Percentiles rank a stretch among this genome's conserved stretches.
Conservation (phyloP, 352 stramenopile genomes). For the Pythium aquatile region DNA sequence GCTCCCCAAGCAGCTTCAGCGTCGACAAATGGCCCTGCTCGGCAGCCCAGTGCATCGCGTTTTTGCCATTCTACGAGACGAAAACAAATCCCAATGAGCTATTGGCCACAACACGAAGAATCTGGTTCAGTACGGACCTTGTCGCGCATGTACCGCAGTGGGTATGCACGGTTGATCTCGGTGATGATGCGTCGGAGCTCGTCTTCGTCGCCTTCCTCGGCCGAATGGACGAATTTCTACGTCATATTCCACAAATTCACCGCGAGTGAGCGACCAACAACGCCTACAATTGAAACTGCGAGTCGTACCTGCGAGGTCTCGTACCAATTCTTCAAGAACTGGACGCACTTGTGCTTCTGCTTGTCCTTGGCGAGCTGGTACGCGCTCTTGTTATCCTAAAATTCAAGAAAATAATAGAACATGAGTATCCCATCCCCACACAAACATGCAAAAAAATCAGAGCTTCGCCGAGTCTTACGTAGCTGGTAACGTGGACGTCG, state of each 20-base stretch:
- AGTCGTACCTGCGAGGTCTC: conserved; percentile 76
- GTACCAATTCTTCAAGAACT: conserved; percentile 88
- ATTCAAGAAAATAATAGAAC: not conserved
- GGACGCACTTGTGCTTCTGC: conserved; percentile 84
- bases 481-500: conserved; percentile 88
- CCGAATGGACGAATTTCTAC: conserved; percentile 81
- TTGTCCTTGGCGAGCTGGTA: conserved; percentile 89
- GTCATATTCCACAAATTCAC: not conserved
- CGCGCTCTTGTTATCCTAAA: conserved; percentile 85
- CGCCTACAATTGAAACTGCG: too few relatives aligned
- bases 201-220: conserved; percentile 79
- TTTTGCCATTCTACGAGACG: conserved; percentile 73
- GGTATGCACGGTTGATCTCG: conserved; percentile 78
- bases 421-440: not conserved
- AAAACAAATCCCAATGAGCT: not conserved
- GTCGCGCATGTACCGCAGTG: conserved; percentile 77
- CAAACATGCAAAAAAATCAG: too few relatives aligned
- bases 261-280: too few relatives aligned
- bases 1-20: conserved; percentile 76
- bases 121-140: conserved; percentile 43
- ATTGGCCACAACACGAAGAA: too few relatives aligned
- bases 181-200: conserved; percentile 75
- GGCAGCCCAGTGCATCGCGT: conserved; percentile 84
- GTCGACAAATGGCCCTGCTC: conserved; percentile 75
- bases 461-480: conserved; percentile 43